A percentile compares a stretch with the other conserved stretches of the same genome.
Evolutionary conservation across 139 green algal species (phyloP).

Genomic region (Chlorella sp.): DNA sequence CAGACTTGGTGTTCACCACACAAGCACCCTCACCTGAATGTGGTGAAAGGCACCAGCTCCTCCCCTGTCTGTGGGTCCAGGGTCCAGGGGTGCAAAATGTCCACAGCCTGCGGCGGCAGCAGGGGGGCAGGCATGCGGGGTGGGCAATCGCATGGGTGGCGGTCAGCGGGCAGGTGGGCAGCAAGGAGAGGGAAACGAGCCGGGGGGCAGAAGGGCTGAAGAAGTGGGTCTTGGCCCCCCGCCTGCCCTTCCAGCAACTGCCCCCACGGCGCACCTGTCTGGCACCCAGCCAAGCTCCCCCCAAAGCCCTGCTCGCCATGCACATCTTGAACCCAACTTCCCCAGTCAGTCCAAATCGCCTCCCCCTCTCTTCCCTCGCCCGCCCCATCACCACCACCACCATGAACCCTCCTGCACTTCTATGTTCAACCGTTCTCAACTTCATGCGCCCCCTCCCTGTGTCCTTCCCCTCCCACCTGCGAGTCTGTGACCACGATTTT

Average conservation of each 20-base stretch:
- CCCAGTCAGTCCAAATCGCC: no score
- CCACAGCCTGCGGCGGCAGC: constrained; percentile 58
- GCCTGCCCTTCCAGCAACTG: no score
- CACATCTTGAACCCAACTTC: no score
- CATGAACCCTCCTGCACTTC: no score
- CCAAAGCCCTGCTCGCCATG: no score
- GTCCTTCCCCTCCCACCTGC: constrained; percentile 60
- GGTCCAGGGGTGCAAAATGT: constrained; percentile 76
- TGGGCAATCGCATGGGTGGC: neutral
- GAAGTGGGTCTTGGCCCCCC: neutral
- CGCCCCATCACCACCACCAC: no score
- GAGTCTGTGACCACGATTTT: constrained; percentile 72
- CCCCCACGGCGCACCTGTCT: neutral
- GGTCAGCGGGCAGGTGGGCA: neutral
- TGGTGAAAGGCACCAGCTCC: constrained; percentile 70
- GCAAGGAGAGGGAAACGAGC: neutral
- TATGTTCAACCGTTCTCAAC: no score
- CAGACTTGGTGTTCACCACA: neutral
- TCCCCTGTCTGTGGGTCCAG: constrained; percentile 38
- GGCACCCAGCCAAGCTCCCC: neutral
- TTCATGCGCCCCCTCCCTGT: neutral
- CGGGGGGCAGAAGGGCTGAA: neutral
- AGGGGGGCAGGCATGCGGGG: no score
- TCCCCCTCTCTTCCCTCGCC: no score
- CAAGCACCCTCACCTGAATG: constrained; percentile 44